Percentiles rank a stretch among this genome's conserved stretches.
Conservation (phyloP, 352 stramenopile species). For the Globisporangium iwayamae region DNA sequence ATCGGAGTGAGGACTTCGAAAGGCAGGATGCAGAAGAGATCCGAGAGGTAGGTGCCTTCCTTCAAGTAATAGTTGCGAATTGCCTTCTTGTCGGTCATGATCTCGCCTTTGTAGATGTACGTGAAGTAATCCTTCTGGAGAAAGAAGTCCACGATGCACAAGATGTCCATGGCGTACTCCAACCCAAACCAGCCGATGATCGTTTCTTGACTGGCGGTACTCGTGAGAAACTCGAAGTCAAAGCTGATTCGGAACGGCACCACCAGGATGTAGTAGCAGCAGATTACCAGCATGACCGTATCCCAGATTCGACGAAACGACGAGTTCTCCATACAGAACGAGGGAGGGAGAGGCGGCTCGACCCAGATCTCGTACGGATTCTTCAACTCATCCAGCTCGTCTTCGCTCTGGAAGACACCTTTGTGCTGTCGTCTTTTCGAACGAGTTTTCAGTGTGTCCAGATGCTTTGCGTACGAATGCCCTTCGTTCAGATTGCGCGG, state of each 20-base stretch:
- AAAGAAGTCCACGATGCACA: constrained; percentile 31
- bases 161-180: constrained; percentile 33
- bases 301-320: constrained; percentile 25
- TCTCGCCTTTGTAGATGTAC: constrained; percentile 29
- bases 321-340: constrained; percentile 28
- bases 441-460: constrained; percentile 21
- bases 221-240: constrained; percentile 22
- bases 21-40: constrained; percentile 28
- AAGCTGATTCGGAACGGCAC: constrained; percentile 33
- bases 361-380: constrained; percentile 31
- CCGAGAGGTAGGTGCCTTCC: constrained; percentile 28
- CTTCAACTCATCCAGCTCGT: not conserved
- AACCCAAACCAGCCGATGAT: constrained; percentile 29
- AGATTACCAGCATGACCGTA: constrained; percentile 26
- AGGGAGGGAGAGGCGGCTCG: constrained; percentile 21
- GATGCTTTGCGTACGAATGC: constrained; percentile 18
- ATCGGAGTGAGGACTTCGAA: constrained; percentile 23
- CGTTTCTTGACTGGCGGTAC: not conserved
- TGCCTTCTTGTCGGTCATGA: constrained; percentile 21
- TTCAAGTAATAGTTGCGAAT: constrained; percentile 30
- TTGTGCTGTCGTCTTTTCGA: constrained; percentile 18
- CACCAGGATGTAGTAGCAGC: constrained; percentile 30
- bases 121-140: constrained; percentile 30
- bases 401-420: constrained; percentile 15
- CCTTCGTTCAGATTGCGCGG: constrained; percentile 3